Evolutionary conservation across 208 protist species (phyloP), one percentile per base, ranked within the genome.

Genomic region (Acanthamoeba triangularis): DNA sequence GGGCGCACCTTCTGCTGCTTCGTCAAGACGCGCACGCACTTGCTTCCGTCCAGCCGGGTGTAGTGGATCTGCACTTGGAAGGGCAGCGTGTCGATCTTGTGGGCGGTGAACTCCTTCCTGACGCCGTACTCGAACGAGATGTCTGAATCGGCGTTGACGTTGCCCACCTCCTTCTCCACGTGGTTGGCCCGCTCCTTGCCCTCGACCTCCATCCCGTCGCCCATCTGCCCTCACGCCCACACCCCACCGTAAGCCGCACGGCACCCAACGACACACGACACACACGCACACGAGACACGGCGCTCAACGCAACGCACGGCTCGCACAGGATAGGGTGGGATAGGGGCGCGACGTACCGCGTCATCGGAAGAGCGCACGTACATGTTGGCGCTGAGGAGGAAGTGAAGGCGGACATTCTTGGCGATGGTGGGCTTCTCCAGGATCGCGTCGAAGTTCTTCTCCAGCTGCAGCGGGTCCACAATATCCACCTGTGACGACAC

Each of bases 381-480:
- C 69, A 80, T 80, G 69, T 47, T 33, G 35, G 69, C 30, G 37
- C 69, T 80, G 37, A 95, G 65, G 41, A 90, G 65, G 44, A 90
- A 95, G 61, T 67, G 37, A 25, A 95, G n/a, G 10, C 69, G 37
- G 14, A 97, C 67, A 49, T 96, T 88, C 3, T 76, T 97, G 10
- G 96, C 95, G 85, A 97, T 95, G 13, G 92, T 74, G 78, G 96
- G 96, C 82, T 97, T 95, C 52, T 95, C 78, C 7, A 90, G 90
- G 11, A 97, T 61, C 28, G 94, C 52, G 47, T 84, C 61, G 20
- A 97, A 96, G 37, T 97, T 69, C 63, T 93, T 67, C 23, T 80
- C 59, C 30, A 97, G 78, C 28, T 96, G 69, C 5, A 97, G 61
- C 61, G 96, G 96, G 59, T 97, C 90, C 37, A 97, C 88, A n/a